Evolutionary conservation across 345 rosid genomes (phyloP).

Genomic region (Streptanthus diversifolius): DNA sequence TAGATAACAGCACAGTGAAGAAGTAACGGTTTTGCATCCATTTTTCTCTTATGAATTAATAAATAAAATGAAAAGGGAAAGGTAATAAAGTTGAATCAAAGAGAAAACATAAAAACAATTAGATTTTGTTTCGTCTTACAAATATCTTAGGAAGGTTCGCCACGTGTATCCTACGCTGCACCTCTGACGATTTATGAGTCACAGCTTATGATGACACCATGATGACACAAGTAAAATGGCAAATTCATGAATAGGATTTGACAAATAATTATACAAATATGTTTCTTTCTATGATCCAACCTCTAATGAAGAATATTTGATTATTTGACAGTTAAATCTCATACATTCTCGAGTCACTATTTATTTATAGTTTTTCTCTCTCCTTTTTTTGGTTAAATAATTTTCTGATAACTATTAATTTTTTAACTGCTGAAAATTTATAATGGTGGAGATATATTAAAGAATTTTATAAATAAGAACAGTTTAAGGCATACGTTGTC

Average conservation of each 20-base stretch:
- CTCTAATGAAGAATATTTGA: neutral
- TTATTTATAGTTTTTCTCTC: neutral
- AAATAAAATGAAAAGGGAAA: neutral
- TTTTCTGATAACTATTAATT: neutral
- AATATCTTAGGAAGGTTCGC: conserved; percentile 18
- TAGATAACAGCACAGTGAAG: neutral
- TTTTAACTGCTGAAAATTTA: no score
- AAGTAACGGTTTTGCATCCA: neutral
- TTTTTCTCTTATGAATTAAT: neutral
- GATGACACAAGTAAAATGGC: conserved; percentile 7
- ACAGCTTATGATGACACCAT: conserved; percentile 8
- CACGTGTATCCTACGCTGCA: conserved; percentile 38
- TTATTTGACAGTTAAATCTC: neutral
- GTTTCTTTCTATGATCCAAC: neutral
- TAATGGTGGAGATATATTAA: neutral
- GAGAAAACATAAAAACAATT: neutral
- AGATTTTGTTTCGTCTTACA: conserved; percentile 18
- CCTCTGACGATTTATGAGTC: conserved; percentile 27
- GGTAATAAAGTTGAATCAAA: neutral
- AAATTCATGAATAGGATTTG: neutral
- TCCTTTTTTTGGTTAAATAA: neutral
- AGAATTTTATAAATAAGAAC: neutral
- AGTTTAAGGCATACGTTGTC: no score
- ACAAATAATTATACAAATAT: neutral
- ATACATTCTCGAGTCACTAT: conserved; percentile 14